A percentile compares a stretch with the other conserved stretches of the same genome.
Evolutionary conservation across 2,329 filamentous ascomycete species (phyloP).

Genomic region (Paraconiothyrium sp.): DNA sequence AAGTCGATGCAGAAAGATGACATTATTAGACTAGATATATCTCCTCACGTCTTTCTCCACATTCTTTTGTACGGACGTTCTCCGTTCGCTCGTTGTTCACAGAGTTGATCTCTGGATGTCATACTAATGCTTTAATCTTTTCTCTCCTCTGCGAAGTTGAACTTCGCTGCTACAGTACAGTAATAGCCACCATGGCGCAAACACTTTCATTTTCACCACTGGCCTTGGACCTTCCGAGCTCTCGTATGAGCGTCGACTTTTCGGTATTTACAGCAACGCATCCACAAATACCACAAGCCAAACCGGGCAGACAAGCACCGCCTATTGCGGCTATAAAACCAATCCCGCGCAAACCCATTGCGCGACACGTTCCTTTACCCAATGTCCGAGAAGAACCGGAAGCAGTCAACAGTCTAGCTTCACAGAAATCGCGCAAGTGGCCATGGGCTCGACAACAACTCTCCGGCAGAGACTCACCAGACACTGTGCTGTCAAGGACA

Average conservation of each 20-base stretch:
- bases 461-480: constrained; percentile 3
- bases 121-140: constrained; percentile 24
- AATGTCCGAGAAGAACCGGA: constrained; percentile 21
- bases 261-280: constrained; percentile 22
- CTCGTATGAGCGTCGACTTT: constrained; percentile 36
- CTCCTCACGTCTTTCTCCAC: constrained; percentile 16
- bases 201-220: constrained; percentile 26
- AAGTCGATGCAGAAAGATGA: constrained; percentile 10
- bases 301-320: constrained; percentile 20
- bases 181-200: constrained; percentile 29
- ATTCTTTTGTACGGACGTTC: constrained; percentile 17
- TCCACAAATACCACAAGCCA: constrained; percentile 17
- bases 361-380: constrained; percentile 9
- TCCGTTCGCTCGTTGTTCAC: constrained; percentile 12
- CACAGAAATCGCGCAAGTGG: constrained; percentile 21
- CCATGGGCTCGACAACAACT: constrained; percentile 16
- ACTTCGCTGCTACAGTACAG: constrained; percentile 15
- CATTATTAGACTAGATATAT: constrained; percentile 7
- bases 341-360: constrained; percentile 13
- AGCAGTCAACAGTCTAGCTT: not conserved
- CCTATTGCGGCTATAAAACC: not conserved
- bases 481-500: constrained; percentile 17
- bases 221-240: constrained; percentile 33
- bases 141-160: constrained; percentile 19
- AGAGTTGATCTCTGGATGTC: constrained; percentile 27